Percentiles rank a stretch among this genome's conserved stretches.
Conservation (phyloP, 331 rosid genomes). For the Malus hybrid region DNA sequence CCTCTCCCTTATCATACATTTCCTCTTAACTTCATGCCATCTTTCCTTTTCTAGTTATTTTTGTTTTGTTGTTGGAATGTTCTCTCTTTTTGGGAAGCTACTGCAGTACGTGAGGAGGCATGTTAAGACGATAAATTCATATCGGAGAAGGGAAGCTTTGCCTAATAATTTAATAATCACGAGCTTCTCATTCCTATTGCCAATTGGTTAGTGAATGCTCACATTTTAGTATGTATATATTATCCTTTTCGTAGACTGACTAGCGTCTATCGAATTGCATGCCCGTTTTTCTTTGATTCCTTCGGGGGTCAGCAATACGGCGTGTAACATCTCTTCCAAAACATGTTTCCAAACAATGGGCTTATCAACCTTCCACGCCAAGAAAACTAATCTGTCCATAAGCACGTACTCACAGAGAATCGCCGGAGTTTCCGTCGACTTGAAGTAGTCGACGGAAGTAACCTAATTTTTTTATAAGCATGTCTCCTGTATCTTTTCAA, state of each 20-base stretch:
- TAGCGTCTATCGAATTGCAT: no score
- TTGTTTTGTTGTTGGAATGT: neutral
- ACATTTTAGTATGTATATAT: no score
- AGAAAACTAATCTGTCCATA: neutral
- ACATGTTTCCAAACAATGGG: neutral
- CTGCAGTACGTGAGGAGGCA: neutral
- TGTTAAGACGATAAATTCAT: no score
- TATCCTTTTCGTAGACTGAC: no score
- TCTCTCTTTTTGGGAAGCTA: neutral
- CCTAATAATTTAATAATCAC: no score
- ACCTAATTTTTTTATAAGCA: no score
- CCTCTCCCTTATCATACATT: neutral
- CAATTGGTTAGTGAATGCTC: no score
- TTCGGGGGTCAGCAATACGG: neutral
- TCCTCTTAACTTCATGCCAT: neutral
- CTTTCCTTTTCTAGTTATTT: neutral
- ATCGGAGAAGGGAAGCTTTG: neutral
- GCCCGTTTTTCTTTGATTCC: neutral
- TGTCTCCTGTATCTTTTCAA: no score
- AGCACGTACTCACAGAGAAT: neutral
- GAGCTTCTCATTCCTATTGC: neutral
- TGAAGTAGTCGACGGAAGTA: neutral
- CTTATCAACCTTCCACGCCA: neutral
- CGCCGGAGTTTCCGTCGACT: neutral
- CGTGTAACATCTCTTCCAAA: neutral